Evolutionary conservation across 495 filamentous ascomycete genomes (phyloP), one percentile per base, ranked within the genome.

Genomic region (Penicillium salamii): DNA sequence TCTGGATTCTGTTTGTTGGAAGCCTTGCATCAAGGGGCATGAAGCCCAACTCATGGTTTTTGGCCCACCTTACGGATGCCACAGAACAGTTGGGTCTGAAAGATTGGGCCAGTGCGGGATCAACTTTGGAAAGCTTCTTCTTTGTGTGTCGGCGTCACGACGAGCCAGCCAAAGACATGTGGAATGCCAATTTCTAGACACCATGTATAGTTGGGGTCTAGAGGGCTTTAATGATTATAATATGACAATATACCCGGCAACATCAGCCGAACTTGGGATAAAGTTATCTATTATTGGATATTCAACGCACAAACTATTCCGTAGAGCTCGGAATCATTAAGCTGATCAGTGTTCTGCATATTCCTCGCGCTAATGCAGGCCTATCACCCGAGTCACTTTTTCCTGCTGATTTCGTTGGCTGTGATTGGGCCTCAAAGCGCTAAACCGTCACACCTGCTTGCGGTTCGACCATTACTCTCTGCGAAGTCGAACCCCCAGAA

Each of bases 281-380:
- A 5, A 36, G 7, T 11, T 36, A 11, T 5, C n/a, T 36, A 46
- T 36, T 14, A 23, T 46, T 46, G 32, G 43, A 28, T 15, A 19
- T 31, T 31, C 15, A 11, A 20, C 11, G 7, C 12, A 13, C 5
- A 32, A n/a, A n/a, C n/a, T n/a, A n/a, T n/a, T n/a, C n/a, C n/a
- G n/a, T 32, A 32, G 29, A 8, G 12, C 23, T 8, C 23, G 23
- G 8, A 8, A 4, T 26, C 23, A 26, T 4, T 8, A 4, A 8
- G 23, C 3, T 26, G 23, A 43, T 38, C 8, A 21, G 7, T 39
- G 24, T 40, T 31, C 46, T 39, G 23, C 36, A 33, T 45, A n/a
- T 28, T 35, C 33, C 19, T 46, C 47, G 23, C 58, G 55, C 61
- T 65, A 65, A 65, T 65, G 61, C 61, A 42, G 61, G 29, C 53